Evolutionary conservation across 2,329 filamentous ascomycete genomes (phyloP).

Genomic region (Pseudocercospora eumusae): DNA sequence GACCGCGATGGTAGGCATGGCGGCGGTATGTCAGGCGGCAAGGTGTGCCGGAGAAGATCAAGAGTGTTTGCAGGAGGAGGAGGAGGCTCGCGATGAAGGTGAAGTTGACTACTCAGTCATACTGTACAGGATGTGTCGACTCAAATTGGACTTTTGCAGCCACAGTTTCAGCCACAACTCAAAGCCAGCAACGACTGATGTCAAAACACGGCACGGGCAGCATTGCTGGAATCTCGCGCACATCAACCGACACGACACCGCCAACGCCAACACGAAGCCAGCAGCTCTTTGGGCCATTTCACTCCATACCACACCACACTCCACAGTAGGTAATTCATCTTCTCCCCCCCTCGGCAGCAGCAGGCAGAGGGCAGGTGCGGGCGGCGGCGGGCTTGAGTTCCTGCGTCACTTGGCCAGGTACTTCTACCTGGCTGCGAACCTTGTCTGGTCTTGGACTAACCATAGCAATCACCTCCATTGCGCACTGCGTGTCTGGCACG

Average conservation of each 20-base stretch:
- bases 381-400: background rate
- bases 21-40: conserved; percentile 36
- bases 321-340: background rate
- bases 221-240: conserved; percentile 6
- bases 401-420: conserved; percentile 15
- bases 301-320: background rate
- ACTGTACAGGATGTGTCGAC: background rate
- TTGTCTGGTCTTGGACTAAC: conserved; percentile 16
- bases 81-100: background rate
- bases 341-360: background rate
- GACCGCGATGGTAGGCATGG: conserved; percentile 94
- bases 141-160: conserved; percentile 10
- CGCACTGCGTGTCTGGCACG: background rate
- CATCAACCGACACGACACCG: background rate
- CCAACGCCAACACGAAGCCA: background rate
- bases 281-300: background rate
- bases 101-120: background rate
- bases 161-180: background rate
- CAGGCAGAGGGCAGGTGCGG: background rate
- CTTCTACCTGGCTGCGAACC: conserved; percentile 18
- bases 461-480: background rate
- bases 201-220: background rate
- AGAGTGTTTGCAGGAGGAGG: background rate
- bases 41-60: background rate
- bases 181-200: background rate